A percentile compares a stretch with the other conserved stretches of the same genome.
phyloP scores from a whole-genome alignment of 2,329 filamentous ascomycete species.

The Cordyceps cateniannulata region DNA sequence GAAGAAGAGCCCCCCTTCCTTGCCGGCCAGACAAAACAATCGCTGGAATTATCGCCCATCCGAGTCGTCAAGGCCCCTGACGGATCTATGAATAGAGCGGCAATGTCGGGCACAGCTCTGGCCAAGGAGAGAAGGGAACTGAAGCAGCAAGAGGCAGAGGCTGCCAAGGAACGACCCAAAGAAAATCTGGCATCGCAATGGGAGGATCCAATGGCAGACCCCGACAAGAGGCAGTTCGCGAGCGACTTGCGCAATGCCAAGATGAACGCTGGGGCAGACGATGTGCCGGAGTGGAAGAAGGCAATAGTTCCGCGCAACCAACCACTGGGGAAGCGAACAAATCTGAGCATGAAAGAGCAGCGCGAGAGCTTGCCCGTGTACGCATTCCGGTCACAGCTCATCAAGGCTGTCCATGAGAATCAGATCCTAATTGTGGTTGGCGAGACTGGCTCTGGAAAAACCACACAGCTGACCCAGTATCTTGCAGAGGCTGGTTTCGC shows the following conservation, averaged over 20 bases:
- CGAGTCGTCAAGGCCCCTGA: conserved; percentile 95
- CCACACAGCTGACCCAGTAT: conserved; percentile 92
- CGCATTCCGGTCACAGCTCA: conserved; percentile 78
- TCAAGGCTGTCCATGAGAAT: conserved; percentile 80
- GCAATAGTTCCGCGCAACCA: conserved; percentile 74
- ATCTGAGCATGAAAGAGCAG: conserved; percentile 91
- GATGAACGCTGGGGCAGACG: conserved; percentile 53
- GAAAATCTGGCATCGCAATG: conserved; percentile 85
- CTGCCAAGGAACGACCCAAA: conserved; percentile 64
- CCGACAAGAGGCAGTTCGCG: conserved; percentile 82
- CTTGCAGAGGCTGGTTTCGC: conserved; percentile 88
- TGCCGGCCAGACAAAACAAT: conserved; percentile 93
- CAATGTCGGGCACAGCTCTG: conserved; percentile 83
- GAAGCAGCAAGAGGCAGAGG: conserved; percentile 80
- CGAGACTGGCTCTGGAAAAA: conserved; percentile 88
- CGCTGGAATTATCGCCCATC: conserved; percentile 88
- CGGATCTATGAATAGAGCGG: conserved; percentile 93
- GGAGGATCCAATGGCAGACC: conserved; percentile 92
- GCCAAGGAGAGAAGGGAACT: conserved; percentile 87
- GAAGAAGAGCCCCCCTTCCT: conserved; percentile 97
- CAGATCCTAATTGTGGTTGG: conserved; percentile 94
- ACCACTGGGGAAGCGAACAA: conserved; percentile 78
- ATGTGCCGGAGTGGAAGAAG: conserved; percentile 88
- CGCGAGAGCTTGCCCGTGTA: conserved; percentile 83
- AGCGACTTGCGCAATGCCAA: conserved; percentile 71